These are phyloP conservation scores for Eremothecium gossypii DNA, from an alignment of 1,139 yeast genomes.

Conservation along the genomic window DNA sequence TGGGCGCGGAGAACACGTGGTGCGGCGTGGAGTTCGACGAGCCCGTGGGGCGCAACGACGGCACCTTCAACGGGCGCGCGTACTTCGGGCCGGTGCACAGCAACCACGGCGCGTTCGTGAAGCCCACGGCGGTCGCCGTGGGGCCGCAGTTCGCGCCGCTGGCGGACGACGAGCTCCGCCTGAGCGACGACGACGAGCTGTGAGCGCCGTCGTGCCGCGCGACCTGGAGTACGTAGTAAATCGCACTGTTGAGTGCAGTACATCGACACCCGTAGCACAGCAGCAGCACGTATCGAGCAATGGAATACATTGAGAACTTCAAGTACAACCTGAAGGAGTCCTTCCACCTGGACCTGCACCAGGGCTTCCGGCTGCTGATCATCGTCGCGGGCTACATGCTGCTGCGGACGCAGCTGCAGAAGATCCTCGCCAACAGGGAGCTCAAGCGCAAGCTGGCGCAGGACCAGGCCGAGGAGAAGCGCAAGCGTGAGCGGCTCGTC, in stretches of 20 bases:
- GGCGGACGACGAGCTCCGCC: slow-evolving; percentile 6
- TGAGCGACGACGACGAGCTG: slow-evolving; percentile 38
- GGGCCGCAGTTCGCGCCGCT: slow-evolving; percentile 20
- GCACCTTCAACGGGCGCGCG: slow-evolving; percentile 52
- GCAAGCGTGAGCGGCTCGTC: slow-evolving; percentile 33
- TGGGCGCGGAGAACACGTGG: slow-evolving; percentile 48
- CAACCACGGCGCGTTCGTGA: slow-evolving; percentile 57
- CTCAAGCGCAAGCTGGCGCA: slow-evolving; percentile 40
- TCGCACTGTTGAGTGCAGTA: too few species aligned
- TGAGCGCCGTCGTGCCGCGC: slow-evolving; percentile 12
- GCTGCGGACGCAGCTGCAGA: slow-evolving; percentile 35
- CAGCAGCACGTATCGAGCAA: not conserved
- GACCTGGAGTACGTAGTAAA: not conserved
- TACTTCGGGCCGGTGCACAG: slow-evolving; percentile 52
- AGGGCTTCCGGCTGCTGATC: slow-evolving; percentile 34
- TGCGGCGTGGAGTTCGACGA: slow-evolving; percentile 69
- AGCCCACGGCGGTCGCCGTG: slow-evolving; percentile 30
- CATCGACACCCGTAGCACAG: too few species aligned
- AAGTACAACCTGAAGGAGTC: slow-evolving; percentile 11
- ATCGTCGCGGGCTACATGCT: slow-evolving; percentile 40
- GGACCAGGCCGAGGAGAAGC: slow-evolving; percentile 32
- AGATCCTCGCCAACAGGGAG: slow-evolving; percentile 42
- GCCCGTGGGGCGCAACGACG: slow-evolving; percentile 75
- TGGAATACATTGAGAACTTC: slow-evolving; percentile 10
- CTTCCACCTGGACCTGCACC: slow-evolving; percentile 30